A percentile compares a stretch with the other conserved stretches of the same genome.
Conservation (phyloP, 129 eudicot genomes). For the Oenanthe sinensis region DNA sequence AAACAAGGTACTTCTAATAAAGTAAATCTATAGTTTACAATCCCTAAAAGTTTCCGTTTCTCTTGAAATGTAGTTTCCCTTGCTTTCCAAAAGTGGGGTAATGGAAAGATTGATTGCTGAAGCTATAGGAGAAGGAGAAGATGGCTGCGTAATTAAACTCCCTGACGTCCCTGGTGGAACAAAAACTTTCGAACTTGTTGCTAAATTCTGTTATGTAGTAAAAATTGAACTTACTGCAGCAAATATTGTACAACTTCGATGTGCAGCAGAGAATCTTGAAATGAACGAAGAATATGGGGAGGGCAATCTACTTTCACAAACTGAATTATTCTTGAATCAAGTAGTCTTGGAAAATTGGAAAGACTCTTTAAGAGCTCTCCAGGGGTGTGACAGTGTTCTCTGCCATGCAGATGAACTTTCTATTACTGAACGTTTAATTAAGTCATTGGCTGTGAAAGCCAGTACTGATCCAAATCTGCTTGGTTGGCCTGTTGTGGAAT, state of each 20-base stretch:
- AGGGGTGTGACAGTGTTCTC: conserved; percentile 58
- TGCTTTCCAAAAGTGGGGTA: conserved; percentile 84
- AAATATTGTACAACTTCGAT: conserved; percentile 68
- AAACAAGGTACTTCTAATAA: neutral
- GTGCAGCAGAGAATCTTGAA: conserved; percentile 82
- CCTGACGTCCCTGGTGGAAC: conserved; percentile 74
- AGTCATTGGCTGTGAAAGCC: conserved; percentile 70
- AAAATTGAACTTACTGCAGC: conserved; percentile 82
- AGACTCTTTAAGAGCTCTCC: conserved; percentile 76
- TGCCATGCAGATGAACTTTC: conserved; percentile 63
- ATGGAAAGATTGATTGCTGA: conserved; percentile 73
- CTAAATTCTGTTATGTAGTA: conserved; percentile 90
- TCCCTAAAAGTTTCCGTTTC: neutral
- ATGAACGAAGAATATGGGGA: conserved; percentile 95
- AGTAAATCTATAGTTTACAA: neutral
- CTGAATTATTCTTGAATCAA: conserved; percentile 75
- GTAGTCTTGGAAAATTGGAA: conserved; percentile 66
- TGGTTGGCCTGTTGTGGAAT: conserved; percentile 89
- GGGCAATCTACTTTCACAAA: conserved; percentile 72
- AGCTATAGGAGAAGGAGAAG: conserved; percentile 47
- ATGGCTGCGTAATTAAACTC: conserved; percentile 41
- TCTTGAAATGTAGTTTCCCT: conserved; percentile 60
- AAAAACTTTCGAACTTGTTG: conserved; percentile 73
- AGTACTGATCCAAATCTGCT: conserved; percentile 74
- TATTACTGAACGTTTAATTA: conserved; percentile 61